These are phyloP conservation scores for Solanum appendiculatum DNA, from an alignment of 257 asterid species.

Conservation along the genomic window DNA sequence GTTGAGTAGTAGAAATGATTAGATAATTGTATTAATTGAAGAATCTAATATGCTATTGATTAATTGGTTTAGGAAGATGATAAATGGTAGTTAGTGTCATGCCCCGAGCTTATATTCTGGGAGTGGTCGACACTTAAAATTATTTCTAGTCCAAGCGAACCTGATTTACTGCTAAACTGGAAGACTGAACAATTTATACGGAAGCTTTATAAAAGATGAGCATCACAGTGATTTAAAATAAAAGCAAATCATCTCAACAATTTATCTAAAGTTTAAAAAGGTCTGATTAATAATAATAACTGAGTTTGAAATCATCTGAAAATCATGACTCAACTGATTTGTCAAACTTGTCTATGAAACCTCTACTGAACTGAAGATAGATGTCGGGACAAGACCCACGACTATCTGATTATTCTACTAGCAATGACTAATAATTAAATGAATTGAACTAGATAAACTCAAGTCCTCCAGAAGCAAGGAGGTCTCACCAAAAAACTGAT, in stretches of 20 bases:
- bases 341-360: neutral
- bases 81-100: neutral
- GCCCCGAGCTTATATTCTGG: no score
- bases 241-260: neutral
- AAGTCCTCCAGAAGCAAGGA: neutral
- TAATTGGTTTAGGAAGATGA: neutral
- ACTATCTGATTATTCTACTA: neutral
- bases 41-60: neutral
- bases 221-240: neutral
- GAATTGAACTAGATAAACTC: neutral
- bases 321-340: neutral
- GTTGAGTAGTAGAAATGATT: neutral
- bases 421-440: neutral
- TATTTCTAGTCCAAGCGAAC: neutral
- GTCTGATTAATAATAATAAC: no score
- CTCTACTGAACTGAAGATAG: no score
- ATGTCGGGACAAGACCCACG: neutral
- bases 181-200: neutral
- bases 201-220: neutral
- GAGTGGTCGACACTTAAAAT: no score
- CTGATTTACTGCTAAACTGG: neutral
- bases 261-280: no score
- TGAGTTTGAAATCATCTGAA: neutral
- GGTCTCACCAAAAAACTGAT: neutral
- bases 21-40: neutral